Evolutionary conservation across 2,329 filamentous ascomycete genomes (phyloP).

Genomic region (Fusarium chlamydosporum): DNA sequence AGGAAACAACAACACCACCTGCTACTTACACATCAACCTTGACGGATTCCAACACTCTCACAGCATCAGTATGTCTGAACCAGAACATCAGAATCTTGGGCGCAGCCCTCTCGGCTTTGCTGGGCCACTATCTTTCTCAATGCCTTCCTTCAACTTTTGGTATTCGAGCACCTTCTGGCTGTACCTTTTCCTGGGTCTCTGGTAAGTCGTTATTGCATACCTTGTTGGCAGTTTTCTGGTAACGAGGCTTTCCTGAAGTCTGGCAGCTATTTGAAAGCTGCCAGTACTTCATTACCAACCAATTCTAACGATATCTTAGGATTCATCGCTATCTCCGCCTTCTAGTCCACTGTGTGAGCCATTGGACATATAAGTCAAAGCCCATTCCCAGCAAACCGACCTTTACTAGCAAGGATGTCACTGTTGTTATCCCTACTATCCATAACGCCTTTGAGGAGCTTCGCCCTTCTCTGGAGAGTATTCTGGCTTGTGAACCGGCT

Average conservation of each 20-base stretch:
- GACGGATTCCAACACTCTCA: constrained; percentile 36
- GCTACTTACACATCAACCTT: constrained; percentile 20
- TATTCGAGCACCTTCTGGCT: constrained; percentile 64
- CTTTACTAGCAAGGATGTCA: constrained; percentile 86
- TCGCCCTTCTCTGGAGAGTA: constrained; percentile 83
- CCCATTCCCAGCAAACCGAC: constrained; percentile 85
- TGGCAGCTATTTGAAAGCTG: neutral
- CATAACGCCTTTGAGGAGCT: constrained; percentile 89
- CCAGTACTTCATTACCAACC: constrained; percentile 5
- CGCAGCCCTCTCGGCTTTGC: constrained; percentile 36
- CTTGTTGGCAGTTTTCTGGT: constrained; percentile 2
- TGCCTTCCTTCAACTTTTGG: constrained; percentile 55
- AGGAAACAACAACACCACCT: constrained; percentile 43
- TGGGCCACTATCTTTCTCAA: constrained; percentile 34
- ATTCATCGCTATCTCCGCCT: constrained; percentile 89
- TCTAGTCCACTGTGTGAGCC: constrained; percentile 85
- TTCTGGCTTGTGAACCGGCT: constrained; percentile 76
- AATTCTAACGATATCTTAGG: constrained; percentile 63
- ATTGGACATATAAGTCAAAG: constrained; percentile 89
- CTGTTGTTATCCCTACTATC: constrained; percentile 93
- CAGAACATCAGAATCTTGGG: constrained; percentile 34
- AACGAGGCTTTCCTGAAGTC: constrained; percentile 2
- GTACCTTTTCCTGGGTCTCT: constrained; percentile 60
- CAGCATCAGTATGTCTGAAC: constrained; percentile 44
- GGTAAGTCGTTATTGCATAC: constrained; percentile 57